Percentiles rank a stretch among this genome's conserved stretches.
These are phyloP conservation scores for Petrea volubilis DNA, from an alignment of 257 asterid species.

Conservation along the genomic window DNA sequence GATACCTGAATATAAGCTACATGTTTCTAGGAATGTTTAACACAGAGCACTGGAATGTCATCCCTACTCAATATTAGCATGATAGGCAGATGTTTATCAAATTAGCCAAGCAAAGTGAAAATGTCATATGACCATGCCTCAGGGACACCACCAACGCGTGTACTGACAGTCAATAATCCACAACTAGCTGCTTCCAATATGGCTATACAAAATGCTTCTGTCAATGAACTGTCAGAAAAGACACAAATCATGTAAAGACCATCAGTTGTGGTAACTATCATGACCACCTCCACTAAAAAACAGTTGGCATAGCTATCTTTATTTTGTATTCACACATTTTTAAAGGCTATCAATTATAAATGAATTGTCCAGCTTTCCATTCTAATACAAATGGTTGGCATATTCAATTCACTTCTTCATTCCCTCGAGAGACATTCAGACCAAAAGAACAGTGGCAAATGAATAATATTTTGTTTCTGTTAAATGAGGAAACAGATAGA, in stretches of 20 bases:
- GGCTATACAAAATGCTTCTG: slow-evolving; percentile 98
- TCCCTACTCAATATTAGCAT: slow-evolving; percentile 25
- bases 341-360: background rate
- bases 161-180: slow-evolving; percentile 96
- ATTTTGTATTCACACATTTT: background rate
- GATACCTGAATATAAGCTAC: slow-evolving; percentile 11
- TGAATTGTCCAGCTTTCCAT: background rate
- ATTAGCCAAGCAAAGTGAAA: slow-evolving; percentile 31
- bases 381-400: background rate
- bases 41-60: slow-evolving; percentile 15
- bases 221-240: slow-evolving; percentile 70
- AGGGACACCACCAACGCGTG: slow-evolving; percentile 99
- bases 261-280: background rate
- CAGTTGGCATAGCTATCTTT: background rate
- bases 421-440: background rate
- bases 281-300: background rate
- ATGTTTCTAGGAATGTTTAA: slow-evolving; percentile 15
- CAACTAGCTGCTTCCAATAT: slow-evolving; percentile 98
- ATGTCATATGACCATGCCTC: slow-evolving; percentile 64
- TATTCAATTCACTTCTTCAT: background rate
- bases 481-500: background rate
- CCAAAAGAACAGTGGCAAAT: background rate
- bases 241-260: slow-evolving; percentile 26
- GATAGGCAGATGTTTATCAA: slow-evolving; percentile 20
- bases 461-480: background rate